A percentile compares a stretch with the other conserved stretches of the same genome.
Evolutionary conservation across 768 basidiomycete genomes (phyloP).

Genomic region (Gymnopilus junonius): DNA sequence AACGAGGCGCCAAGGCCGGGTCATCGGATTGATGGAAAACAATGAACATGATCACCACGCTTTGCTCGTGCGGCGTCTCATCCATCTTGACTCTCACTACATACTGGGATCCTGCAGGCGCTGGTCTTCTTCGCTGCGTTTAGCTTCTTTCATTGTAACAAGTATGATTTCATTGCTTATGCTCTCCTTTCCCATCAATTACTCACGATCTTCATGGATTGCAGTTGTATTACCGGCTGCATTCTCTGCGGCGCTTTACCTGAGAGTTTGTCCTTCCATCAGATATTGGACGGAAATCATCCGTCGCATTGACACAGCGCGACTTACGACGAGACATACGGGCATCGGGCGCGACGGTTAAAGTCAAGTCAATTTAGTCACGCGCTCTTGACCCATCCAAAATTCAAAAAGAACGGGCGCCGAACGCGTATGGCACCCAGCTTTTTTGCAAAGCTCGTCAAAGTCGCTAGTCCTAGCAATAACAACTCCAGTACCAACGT

Average conservation of each 20-base stretch:
- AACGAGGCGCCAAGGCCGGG: constrained; percentile 2
- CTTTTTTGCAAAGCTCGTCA: constrained; percentile 29
- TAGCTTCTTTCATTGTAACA: not conserved
- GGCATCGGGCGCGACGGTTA: not conserved
- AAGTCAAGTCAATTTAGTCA: not conserved
- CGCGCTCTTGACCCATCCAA: not conserved
- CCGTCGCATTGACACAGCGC: not conserved
- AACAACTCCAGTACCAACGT: not conserved
- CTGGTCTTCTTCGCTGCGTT: not conserved
- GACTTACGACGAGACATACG: not conserved
- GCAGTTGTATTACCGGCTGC: not conserved
- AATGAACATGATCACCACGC: constrained; percentile 5
- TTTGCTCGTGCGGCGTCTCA: not conserved
- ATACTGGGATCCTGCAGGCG: not conserved
- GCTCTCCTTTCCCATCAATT: not conserved
- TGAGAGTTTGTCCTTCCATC: not conserved
- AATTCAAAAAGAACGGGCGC: not conserved
- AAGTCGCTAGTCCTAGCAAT: constrained; percentile 15
- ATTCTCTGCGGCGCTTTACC: not conserved
- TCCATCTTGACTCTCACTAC: not conserved
- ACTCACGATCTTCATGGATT: not conserved
- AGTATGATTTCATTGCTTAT: not conserved
- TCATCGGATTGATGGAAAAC: not conserved
- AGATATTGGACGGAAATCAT: not conserved
- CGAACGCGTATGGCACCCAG: constrained; percentile 28